Conservation (phyloP, 2,329 filamentous ascomycete genomes). For the Diaporthe sp. region DNA sequence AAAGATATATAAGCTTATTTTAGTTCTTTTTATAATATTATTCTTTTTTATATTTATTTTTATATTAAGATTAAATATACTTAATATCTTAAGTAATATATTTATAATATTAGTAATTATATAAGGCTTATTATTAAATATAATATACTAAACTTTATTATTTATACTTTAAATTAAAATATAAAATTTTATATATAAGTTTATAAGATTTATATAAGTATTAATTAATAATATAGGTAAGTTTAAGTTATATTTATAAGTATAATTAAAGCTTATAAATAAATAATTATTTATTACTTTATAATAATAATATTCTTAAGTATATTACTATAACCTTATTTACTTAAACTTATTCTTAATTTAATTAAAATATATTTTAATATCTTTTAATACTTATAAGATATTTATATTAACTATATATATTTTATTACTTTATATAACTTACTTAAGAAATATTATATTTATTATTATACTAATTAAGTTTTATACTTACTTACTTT, state of each 20-base stretch:
- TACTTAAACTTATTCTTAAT: neutral
- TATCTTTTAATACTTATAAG: neutral
- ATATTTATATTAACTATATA: neutral
- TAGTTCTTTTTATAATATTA: no score
- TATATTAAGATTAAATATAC: neutral
- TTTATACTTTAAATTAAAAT: neutral
- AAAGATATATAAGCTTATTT: no score
- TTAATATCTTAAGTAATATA: neutral
- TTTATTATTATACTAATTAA: neutral
- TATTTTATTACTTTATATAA: neutral
- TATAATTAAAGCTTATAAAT: neutral
- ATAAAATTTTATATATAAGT: neutral
- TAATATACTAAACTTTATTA: neutral
- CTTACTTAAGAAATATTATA: neutral
- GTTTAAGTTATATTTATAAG: neutral
- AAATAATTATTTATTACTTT: neutral
- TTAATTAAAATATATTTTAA: neutral
- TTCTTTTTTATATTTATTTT: no score
- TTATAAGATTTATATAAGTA: neutral
- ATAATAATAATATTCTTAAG: neutral
- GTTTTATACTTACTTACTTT: no score
- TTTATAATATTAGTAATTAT: neutral
- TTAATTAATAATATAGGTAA: neutral
- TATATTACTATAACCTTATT: neutral
- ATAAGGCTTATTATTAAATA: neutral